These are phyloP conservation scores for Amanita subjunquillea DNA, from an alignment of 768 basidiomycete species.

Conservation along the genomic window DNA sequence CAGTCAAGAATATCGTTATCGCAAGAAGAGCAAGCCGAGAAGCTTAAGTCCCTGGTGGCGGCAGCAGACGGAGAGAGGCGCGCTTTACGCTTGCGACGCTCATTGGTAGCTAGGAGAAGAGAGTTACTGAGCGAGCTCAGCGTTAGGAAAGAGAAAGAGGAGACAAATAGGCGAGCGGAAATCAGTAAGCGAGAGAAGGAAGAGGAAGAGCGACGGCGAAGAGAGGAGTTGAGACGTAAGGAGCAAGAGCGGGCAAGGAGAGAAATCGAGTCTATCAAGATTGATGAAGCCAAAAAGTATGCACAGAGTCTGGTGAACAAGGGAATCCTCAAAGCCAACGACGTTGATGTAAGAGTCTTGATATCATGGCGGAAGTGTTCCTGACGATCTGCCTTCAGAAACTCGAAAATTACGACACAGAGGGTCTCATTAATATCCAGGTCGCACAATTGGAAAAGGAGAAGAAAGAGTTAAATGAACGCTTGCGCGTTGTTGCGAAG, in stretches of 20 bases:
- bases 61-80: slow-evolving; percentile 69
- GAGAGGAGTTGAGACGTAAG: slow-evolving; percentile 53
- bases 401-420: slow-evolving; percentile 77
- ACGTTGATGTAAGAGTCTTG: slow-evolving; percentile 48
- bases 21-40: slow-evolving; percentile 48
- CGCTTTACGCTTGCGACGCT: slow-evolving; percentile 64
- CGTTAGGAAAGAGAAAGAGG: slow-evolving; percentile 83
- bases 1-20: slow-evolving; percentile 19
- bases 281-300: slow-evolving; percentile 82
- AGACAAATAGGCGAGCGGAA: slow-evolving; percentile 71
- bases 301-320: slow-evolving; percentile 76
- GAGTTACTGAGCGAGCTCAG: slow-evolving; percentile 79
- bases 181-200: slow-evolving; percentile 53
- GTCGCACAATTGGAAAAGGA: slow-evolving; percentile 96
- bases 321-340: slow-evolving; percentile 52
- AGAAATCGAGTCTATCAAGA: slow-evolving; percentile 71
- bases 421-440: slow-evolving; percentile 79
- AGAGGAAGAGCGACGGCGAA: slow-evolving; percentile 48
- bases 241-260: slow-evolving; percentile 56
- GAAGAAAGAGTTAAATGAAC: slow-evolving; percentile 77
- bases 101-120: slow-evolving; percentile 74
- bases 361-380: slow-evolving; percentile 6
- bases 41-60: slow-evolving; percentile 47
- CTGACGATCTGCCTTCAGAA: slow-evolving; percentile 32
- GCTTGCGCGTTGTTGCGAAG: slow-evolving; percentile 75